Base-by-base conservation (phyloP, 495 filamentous ascomycete species). In the Trichoderma asperelloides region DNA sequence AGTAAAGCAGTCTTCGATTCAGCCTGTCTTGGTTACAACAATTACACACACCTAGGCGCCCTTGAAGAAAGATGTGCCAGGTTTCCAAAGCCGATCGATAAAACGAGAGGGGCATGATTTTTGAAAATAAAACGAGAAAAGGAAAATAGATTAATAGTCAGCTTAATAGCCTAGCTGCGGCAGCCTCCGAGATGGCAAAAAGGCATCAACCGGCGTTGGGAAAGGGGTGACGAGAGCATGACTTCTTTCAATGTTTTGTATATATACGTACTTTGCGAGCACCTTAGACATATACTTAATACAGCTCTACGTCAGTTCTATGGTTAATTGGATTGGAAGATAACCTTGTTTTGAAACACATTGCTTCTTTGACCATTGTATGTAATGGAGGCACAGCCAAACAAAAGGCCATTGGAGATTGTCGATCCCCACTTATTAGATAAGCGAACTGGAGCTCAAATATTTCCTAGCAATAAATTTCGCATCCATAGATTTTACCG, bases 1-100 rank as follows among this genome's bases (percentile, higher is more conserved):
- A 84, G 74, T 89, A 85, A 79, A 49, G 18, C 33, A 37, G n/a
- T 11, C 47, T 25, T 11, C 6, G 3, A 2, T 21, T 23, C 47
- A n/a, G 2, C 18, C 47, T 11, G 18, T 23, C n/a, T 25, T 18
- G 9, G 16, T 51, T 18, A 51, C 43, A 7, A 37, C 33, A 37
- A 37, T 37, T 37, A 37, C 33, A 37, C 33, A 37, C 33, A 8
- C 43, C 43, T n/a, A n/a, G 15, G 21, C 47, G 18, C 7, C 1
- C 6, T 11, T 51, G 6, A 5, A 2, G 23, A 13, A 21, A 30
- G 55, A 60, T 28, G 27, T 3, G 9, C 4, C 55, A 27, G 8
- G 27, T 18, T 60, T 60, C 15, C 12, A 60, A 60, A 51, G 5
- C 27, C 23, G 8, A 57, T 23, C 13, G 49, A 60, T 25, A 30